Base-by-base conservation (phyloP, 2,329 filamentous ascomycete genomes). In the Cordyceps cicadae region DNA sequence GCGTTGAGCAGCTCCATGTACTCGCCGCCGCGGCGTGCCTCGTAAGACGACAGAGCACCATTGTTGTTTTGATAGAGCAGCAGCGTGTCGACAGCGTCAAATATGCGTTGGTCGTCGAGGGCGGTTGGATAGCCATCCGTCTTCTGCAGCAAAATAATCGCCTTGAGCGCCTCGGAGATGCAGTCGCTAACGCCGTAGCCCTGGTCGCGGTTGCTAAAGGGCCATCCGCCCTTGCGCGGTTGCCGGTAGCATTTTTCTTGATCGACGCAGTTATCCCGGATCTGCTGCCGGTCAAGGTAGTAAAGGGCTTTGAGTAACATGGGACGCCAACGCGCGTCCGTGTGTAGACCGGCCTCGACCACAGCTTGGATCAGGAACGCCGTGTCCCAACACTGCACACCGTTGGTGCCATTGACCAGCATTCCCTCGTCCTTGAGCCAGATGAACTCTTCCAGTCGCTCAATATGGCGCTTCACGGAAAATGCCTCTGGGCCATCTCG, bases 311-410 rank as follows among this genome's bases (percentile, higher is more conserved):
- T 92, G 8, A 80, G 81, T 32, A 99, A 81, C 89, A 97, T 95
- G 0, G 88, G 86, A 45, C 82, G 83, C 85, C 90, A 97, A 67
- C 87, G 85, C 14, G 86, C 79, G 53, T 95, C 85, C 34, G 86
- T 77, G n/a, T 88, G 87, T 29, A 97, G 81, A 0, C 89, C 91
- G 7, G 90, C 87, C 54, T 90, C 89, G 57, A 90, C 83, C 6
- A 90, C 84, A 0, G 90, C 87, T 72, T 96, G 92, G 39, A 97
- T 90, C 19, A 88, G 77, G 70, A 97, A 97, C 0, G 92, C 83
- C 0, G 94, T 99, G 70, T 99, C 94, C 94, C 94, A 99, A 65
- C 87, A 89, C 73, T 99, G 94, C 1, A 97, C 92, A n/a, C 94
- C 94, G 67, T 99, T 97, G 9, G 94, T 99, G 43, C 94, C 94